Base-by-base conservation (phyloP, 108 stramenopile genomes). In the Pseudonitzschia multiseries region DNA sequence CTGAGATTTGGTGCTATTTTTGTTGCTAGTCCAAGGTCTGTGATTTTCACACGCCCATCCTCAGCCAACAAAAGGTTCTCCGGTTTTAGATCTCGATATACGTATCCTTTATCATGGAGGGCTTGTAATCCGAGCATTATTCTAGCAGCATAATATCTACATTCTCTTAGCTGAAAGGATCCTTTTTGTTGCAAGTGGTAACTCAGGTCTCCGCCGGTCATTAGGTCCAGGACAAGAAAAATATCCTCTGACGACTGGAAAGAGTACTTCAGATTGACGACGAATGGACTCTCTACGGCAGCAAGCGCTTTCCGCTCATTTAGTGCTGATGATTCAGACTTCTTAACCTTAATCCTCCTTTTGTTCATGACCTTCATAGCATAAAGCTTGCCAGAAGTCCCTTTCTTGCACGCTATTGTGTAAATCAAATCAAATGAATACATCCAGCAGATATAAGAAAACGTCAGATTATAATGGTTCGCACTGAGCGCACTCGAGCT, bases 281-380 rank as follows among this genome's bases (percentile, higher is more conserved):
- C 95, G 74, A 98, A 99, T 17, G 96, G 92, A 60, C 87, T 88
- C 26, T 94, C 87, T 17, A 99, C 87, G 28, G 80, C 79, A 36
- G 91, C 89, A 21, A 99, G 77, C 50, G 89, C 87, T 36, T 85
- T 77, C 41, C 92, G 89, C 82, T 99, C 98, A 79, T 92, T 95
- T 56, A 92, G 73, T 69, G 94, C 91, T 42, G 98, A 77, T 76
- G 84, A 79, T 69, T 95, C 92, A 18, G 97, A 89, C 74, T 96
- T 94, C 53, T 96, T 95, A 28, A 88, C 71, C 77, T 99, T 99
- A 61, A 99, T 94, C 62, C 96, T 83, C 54, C 89, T 94, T 81
- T 96, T 97, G 84, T 96, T 93, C 96, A 97, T 96, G 64, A 96
- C 94, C 82, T 98, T 98, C 97, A 98, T 98, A 15, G 97, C 97